Base-by-base conservation (phyloP, 306 rosid species). In the Pachyrhizus erosus region DNA sequence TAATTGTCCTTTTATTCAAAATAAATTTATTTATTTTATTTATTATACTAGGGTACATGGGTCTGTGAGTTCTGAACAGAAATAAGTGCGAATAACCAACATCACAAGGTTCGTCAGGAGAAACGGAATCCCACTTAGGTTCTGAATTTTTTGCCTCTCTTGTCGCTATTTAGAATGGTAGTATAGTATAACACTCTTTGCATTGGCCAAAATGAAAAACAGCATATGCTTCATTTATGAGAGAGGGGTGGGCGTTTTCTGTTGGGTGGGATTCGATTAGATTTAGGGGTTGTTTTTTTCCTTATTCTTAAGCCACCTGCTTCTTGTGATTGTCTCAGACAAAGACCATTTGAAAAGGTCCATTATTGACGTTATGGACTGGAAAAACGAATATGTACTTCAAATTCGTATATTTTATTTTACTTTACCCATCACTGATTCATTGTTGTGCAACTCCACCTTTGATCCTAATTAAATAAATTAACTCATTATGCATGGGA, bases 31-130 rank as follows among this genome's bases (percentile, higher is more conserved):
- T 65, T 3, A 5, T 17, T 18, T 39, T 11, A 82, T 75, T 26
- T 70, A 72, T 75, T 45, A 75, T 73, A 60, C 9, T 55, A 54
- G 78, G 77, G 78, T 81, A 43, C n/a, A 74, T 83, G 86, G 88
- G 81, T 40, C 86, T 79, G 82, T 85, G 78, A 77, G 64, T 75
- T 82, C 81, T 69, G 90, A 82, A 34, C 29, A 76, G 82, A 82
- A 77, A 78, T 71, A 79, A 82, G 86, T 85, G 89, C 79, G 20
- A 76, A 48, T 52, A 84, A 85, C 85, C 51, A 85, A 86, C 54
- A 26, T 86, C 89, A 83, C 86, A 80, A 13, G 86, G 73, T 70
- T 78, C 84, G 80, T 34, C 70, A 80, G 40, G 82, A 33, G 83
- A 70, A 64, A 88, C 82, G 75, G 88, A 85, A 87, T 80, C 84